A percentile compares a stretch with the other conserved stretches of the same genome.
phyloP scores from a whole-genome alignment of 176 grass and related monocot genomes.

The Pontederia paniculata region DNA sequence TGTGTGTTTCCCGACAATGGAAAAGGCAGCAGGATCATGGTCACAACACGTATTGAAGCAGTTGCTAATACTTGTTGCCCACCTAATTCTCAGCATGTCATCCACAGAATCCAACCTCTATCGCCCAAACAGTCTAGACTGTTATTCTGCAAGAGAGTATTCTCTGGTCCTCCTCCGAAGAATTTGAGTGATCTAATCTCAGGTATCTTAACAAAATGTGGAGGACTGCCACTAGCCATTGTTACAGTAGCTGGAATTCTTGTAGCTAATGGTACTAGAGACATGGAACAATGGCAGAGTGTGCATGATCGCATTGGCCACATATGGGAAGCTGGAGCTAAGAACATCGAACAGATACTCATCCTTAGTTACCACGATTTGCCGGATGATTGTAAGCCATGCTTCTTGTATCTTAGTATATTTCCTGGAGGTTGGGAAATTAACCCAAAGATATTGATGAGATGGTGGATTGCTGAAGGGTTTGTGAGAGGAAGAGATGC shows the following conservation, averaged over 20 bases:
- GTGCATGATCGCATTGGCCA: no score
- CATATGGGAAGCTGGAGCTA: no score
- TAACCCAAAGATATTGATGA: constrained; percentile 13
- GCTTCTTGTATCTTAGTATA: constrained; percentile 42
- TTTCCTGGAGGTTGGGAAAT: constrained; percentile 42
- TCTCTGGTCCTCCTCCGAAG: not conserved
- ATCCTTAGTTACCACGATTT: constrained; percentile 36
- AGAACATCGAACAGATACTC: constrained; percentile 21
- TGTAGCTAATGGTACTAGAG: constrained; percentile 15
- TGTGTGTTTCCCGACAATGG: not conserved
- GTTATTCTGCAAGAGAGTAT: constrained; percentile 20
- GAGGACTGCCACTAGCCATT: constrained; percentile 38
- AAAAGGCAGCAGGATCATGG: constrained; percentile 19
- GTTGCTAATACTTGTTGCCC: constrained; percentile 16
- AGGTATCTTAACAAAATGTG: constrained; percentile 29
- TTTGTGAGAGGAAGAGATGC: constrained; percentile 28
- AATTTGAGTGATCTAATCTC: not conserved
- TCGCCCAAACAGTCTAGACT: not conserved
- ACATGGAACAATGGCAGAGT: not conserved
- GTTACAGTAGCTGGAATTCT: constrained; percentile 39
- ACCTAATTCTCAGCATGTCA: not conserved
- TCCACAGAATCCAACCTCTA: constrained; percentile 6
- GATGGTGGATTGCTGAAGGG: constrained; percentile 41
- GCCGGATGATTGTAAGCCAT: constrained; percentile 32
- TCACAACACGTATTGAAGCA: constrained; percentile 12